Evolutionary conservation across 1,284 basidiomycete species (phyloP), one percentile per base, ranked within the genome.

Genomic region (Puccinia coronata): DNA sequence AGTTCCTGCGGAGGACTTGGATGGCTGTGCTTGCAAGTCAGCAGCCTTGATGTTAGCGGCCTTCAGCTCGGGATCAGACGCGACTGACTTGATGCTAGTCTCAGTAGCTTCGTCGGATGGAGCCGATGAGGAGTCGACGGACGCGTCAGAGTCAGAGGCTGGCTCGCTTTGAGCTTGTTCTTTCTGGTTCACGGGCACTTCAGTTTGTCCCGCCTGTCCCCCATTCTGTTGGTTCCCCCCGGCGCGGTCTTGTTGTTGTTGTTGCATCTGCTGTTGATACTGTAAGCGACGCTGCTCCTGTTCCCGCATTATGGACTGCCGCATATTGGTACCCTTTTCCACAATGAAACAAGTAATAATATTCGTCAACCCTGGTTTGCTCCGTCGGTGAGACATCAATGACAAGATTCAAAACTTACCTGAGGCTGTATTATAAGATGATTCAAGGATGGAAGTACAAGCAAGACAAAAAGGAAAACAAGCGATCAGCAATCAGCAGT

Each of bases 211-310:
- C n/a, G 18, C 8, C 34, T 6, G 39, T n/a, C 61, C 63, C 36
- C 36, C 23, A 25, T 14, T 41, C 28, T 43, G 63, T 25, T 47
- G 23, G 5, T 25, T 28, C 25, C n/a, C 25, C 12, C 63, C 41
- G 0, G 36, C 34, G 11, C 39, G 61, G 1, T 53, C 18, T 14
- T 9, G 12, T 11, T 67, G 39, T 25, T 47, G 41, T 16, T 28
- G 36, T 47, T 67, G 63, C 63, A 67, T 67, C 28, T 67, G 63
- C 36, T 67, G 63, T 9, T 47, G 23, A 47, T 67, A 67, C 14
- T 67, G 63, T 28, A 67, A 43, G 5, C 63, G 41, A 2, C 63
- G 63, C 47, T 67, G 63, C 25, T 67, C 63, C 25, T 67, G 63
- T 20, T 67, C 63, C 1, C 63, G 63, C 63, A 67, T 43, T 8